Percentiles rank a stretch among this genome's conserved stretches.
Evolutionary conservation across 352 stramenopile species (phyloP).

Genomic region (Saprolegnia parasitica): DNA sequence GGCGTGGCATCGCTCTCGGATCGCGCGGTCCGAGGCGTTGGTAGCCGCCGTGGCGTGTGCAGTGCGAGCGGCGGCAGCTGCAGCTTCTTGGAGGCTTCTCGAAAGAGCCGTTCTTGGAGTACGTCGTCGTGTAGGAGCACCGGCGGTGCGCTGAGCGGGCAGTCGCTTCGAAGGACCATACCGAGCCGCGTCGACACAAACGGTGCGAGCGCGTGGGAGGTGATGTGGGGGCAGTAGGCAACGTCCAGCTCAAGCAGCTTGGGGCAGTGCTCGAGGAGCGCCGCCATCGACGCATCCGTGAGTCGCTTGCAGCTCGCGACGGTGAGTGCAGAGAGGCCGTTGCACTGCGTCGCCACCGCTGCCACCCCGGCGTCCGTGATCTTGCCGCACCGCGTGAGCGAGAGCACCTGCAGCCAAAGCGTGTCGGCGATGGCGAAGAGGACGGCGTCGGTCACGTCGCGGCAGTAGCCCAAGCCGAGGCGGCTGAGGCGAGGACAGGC

Average conservation of each 20-base stretch:
- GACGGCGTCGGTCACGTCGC: constrained; percentile 71
- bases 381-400: constrained; percentile 57
- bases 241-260: constrained; percentile 72
- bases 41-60: background rate
- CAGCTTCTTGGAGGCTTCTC: background rate
- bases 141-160: background rate
- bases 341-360: constrained; percentile 67
- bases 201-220: constrained; percentile 42
- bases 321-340: constrained; percentile 59
- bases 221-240: constrained; percentile 70
- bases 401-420: constrained; percentile 75
- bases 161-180: constrained; percentile 38
- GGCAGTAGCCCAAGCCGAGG: constrained; percentile 76
- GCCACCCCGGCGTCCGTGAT: constrained; percentile 83
- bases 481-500: constrained; percentile 62
- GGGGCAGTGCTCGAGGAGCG: constrained; percentile 48
- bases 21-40: background rate
- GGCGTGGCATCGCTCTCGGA: no score
- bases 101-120: constrained; percentile 10
- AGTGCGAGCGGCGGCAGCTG: background rate
- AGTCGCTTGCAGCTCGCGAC: constrained; percentile 80
- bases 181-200: constrained; percentile 57
- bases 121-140: background rate
- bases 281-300: constrained; percentile 49
- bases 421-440: constrained; percentile 64